These are phyloP conservation scores for Tuber borchii DNA, from an alignment of 495 filamentous ascomycete species.

Conservation along the genomic window DNA sequence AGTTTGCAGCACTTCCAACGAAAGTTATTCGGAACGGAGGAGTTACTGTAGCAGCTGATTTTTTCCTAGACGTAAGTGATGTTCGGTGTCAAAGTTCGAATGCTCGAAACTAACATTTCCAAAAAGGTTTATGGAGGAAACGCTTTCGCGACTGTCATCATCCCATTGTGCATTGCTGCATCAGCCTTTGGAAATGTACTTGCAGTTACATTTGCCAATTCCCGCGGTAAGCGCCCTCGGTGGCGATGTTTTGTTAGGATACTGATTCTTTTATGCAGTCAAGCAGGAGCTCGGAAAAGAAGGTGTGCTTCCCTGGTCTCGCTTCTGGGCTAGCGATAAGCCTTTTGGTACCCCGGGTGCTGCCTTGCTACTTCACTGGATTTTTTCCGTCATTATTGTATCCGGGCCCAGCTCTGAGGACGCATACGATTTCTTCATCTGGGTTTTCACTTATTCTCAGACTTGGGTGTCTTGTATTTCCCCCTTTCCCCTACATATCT, in stretches of 20 bases:
- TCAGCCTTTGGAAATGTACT: slow-evolving; percentile 49
- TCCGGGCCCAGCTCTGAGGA: slow-evolving; percentile 22
- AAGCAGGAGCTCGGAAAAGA: slow-evolving; percentile 57
- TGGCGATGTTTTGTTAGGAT: background rate
- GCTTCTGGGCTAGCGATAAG: slow-evolving; percentile 59
- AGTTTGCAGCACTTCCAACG: slow-evolving; percentile 18
- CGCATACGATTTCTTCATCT: slow-evolving; percentile 44
- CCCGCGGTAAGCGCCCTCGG: slow-evolving; percentile 12
- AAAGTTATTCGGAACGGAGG: slow-evolving; percentile 6
- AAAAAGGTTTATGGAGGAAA: slow-evolving; percentile 25
- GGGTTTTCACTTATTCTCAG: slow-evolving; percentile 20
- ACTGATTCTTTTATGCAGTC: slow-evolving; percentile 14
- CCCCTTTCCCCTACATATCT: background rate
- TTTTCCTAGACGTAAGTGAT: slow-evolving; percentile 21
- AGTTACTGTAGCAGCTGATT: slow-evolving; percentile 19
- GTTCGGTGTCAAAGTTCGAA: background rate
- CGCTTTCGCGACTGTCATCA: slow-evolving; percentile 26
- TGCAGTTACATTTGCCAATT: slow-evolving; percentile 47
- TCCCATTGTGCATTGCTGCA: slow-evolving; percentile 46
- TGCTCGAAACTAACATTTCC: background rate
- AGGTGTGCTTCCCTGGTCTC: slow-evolving; percentile 57
- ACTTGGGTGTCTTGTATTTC: slow-evolving; percentile 12
- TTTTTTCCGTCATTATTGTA: slow-evolving; percentile 45
- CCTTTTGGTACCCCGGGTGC: slow-evolving; percentile 52
- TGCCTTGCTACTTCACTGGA: slow-evolving; percentile 47